phyloP scores from a whole-genome alignment of 129 eudicot genomes.

The Mikania micrantha region DNA sequence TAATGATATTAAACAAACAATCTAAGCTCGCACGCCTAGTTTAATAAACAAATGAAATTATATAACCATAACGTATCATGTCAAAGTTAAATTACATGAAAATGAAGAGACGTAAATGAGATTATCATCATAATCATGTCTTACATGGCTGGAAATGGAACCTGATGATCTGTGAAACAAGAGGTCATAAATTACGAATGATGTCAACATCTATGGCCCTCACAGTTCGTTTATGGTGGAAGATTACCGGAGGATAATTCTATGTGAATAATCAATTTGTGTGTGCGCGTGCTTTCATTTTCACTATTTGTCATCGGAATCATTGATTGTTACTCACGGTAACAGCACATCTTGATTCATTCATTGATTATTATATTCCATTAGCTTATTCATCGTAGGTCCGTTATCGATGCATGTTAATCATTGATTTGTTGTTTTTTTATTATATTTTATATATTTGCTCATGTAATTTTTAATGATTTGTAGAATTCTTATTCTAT shows the following conservation, averaged over 20 bases:
- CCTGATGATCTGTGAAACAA: neutral
- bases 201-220: constrained; percentile 9
- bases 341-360: constrained; percentile 9
- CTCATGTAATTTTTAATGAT: too few species aligned
- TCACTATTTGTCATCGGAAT: constrained; percentile 9
- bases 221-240: neutral
- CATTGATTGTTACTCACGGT: constrained; percentile 6
- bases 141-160: neutral
- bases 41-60: too few species aligned
- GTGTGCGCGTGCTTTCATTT: neutral
- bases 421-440: neutral
- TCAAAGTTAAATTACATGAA: too few species aligned
- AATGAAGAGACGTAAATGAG: neutral
- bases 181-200: neutral
- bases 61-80: too few species aligned
- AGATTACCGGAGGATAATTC: constrained; percentile 6
- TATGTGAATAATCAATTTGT: neutral
- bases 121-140: neutral
- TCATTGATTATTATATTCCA: constrained; percentile 3
- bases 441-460: neutral
- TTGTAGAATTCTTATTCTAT: constrained; percentile 3
- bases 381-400: constrained; percentile 10
- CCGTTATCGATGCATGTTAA: constrained; percentile 11
- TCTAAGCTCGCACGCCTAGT: too few species aligned
- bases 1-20: too few species aligned